Conservation (phyloP, 2,329 filamentous ascomycete genomes). For the Claviceps monticola region DNA sequence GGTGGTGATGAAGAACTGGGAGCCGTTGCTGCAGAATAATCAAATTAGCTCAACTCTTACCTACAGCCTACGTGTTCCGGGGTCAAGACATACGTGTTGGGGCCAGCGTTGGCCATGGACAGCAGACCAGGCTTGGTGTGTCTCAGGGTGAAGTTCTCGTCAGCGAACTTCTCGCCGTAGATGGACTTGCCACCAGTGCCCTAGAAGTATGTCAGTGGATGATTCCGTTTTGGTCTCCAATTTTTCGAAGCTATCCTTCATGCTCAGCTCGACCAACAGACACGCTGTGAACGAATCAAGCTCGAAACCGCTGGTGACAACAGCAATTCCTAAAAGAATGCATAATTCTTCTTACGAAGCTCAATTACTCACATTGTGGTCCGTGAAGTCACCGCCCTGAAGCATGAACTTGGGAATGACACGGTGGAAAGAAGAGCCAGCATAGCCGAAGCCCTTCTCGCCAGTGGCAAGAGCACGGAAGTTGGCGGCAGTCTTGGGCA, state of each 20-base stretch:
- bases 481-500: slow-evolving; percentile 80
- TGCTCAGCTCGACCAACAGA: too few species aligned
- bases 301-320: too few species aligned
- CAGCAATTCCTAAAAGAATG: too few species aligned
- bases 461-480: slow-evolving; percentile 73
- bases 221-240: too few species aligned
- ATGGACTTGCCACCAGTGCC: slow-evolving; percentile 12
- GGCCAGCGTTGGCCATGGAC: slow-evolving; percentile 12
- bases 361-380: slow-evolving; percentile 53
- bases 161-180: slow-evolving; percentile 10
- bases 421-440: slow-evolving; percentile 77
- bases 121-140: slow-evolving; percentile 10
- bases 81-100: slow-evolving; percentile 9
- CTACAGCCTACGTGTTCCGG: slow-evolving; percentile 8
- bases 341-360: too few species aligned
- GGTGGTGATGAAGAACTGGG: slow-evolving; percentile 96
- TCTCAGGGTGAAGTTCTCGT: slow-evolving; percentile 11
- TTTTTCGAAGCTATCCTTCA: too few species aligned
- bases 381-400: slow-evolving; percentile 92
- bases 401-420: slow-evolving; percentile 92
- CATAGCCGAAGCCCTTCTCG: slow-evolving; percentile 71
- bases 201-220: not conserved
- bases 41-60: not conserved
- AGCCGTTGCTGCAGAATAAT: slow-evolving; percentile 60
- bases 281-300: too few species aligned